phyloP scores from a whole-genome alignment of 2,329 filamentous ascomycete genomes.

The Botrytis paeoniae region DNA sequence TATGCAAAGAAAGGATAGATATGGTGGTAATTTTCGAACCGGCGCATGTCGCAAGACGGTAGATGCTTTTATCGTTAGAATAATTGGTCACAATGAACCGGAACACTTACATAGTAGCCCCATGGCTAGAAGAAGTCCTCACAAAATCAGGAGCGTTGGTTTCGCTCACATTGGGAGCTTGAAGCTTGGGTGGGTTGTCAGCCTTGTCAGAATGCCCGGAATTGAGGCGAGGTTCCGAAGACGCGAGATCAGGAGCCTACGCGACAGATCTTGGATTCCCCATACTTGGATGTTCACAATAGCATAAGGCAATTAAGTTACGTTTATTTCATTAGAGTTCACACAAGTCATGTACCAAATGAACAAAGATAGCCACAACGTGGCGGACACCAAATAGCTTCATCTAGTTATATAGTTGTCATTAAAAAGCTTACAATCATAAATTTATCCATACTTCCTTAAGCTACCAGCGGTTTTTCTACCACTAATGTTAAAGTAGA shows the following conservation, averaged over 20 bases:
- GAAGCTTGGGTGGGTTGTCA: constrained; percentile 14
- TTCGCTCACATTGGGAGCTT: background rate
- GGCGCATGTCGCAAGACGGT: constrained; percentile 75
- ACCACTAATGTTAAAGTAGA: background rate
- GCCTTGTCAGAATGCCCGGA: constrained; percentile 7
- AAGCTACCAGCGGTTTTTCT: background rate
- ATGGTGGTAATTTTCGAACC: constrained; percentile 79
- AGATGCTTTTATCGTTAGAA: constrained; percentile 43
- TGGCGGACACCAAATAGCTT: background rate
- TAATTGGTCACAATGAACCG: background rate
- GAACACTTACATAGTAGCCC: constrained; percentile 31
- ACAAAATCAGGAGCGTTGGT: background rate
- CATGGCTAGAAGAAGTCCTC: constrained; percentile 21
- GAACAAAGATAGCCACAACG: background rate
- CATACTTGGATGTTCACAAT: background rate
- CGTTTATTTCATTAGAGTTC: background rate
- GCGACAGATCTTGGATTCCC: constrained; percentile 5
- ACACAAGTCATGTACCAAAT: background rate
- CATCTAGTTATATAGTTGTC: constrained; percentile 6
- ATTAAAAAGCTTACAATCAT: constrained; percentile 16
- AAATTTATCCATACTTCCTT: constrained; percentile 1
- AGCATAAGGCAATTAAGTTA: background rate
- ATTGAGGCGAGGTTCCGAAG: constrained; percentile 6
- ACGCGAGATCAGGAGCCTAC: constrained; percentile 18
- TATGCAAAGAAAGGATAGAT: constrained; percentile 82